Base-by-base conservation (phyloP, 2,329 filamentous ascomycete genomes). In the Didymella pinodella region DNA sequence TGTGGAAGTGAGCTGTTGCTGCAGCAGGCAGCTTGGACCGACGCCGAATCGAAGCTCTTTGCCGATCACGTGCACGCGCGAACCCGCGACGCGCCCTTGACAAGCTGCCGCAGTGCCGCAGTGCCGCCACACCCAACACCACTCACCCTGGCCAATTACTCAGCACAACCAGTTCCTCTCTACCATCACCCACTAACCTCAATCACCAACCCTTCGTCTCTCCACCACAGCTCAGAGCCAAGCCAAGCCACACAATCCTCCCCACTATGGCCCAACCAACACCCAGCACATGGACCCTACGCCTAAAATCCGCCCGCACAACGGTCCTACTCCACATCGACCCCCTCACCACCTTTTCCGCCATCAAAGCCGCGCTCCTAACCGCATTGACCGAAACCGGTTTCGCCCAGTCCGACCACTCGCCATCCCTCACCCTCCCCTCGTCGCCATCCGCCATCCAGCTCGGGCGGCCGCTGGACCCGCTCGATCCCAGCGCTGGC, bases 301-400 rank as follows among this genome's bases (percentile, higher is more conserved):
- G 80, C 57, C 77, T 83, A 65, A 83, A 83, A 65, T 70, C 78
- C 52, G 69, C 77, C 67, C 78, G 76, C 47, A 80, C 76, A 31
- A 83, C 81, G 32, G 67, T 83, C 60, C 68, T 83, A 41, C 75
- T 84, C 0, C 79, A 83, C 70, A 70, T 77, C 64, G 76, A 81
- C 50, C 79, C 79, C 0, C 72, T 81, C 6, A 67, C 77, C 53
- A 73, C 75, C 48, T 76, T 83, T 54, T 43, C 64, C 14, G 68
- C 70, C 1, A 69, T 83, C 22, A 81, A 82, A 63, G 41, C 69
- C 7, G 69, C 77, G 28, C 79, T 84, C 11, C 73, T 79, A 54
- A 64, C 70, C 46, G 79, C 79, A 0, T 70, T 84, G 2, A 57
- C 70, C 34, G 74, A 81, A 54, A 79, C 79, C 7, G 64, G 67